Base-by-base conservation (phyloP, 371 early-diverging fungal species). In the Basidiobolus meristosporus region DNA sequence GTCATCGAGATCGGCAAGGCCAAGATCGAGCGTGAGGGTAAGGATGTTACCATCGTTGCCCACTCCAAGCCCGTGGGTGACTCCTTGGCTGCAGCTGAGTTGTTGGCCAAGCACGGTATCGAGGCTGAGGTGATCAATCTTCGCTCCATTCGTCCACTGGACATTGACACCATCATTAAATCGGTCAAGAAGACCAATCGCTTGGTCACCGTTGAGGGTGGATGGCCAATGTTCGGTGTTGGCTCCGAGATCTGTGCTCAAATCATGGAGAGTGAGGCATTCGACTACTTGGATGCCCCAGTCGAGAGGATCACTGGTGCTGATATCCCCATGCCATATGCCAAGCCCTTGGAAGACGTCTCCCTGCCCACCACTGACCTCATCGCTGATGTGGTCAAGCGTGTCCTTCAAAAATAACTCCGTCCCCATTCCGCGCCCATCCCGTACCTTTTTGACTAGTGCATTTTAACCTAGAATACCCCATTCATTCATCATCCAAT, bases 241-340 rank as follows among this genome's bases (percentile, higher is more conserved):
- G 98, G 98, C 41, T 80, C 87, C 35, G 99, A 99, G 65, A 85
- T 99, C 51, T 72, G 85, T 50, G 95, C 96, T 39, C 83, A 84
- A 60, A 79, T 95, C 50, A 85, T 91, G 82, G 96, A 95, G 68
- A 69, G 71, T 36, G 89, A 93, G 47, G 93, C 82, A 32, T 97
- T 93, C 59, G 88, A 95, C 65, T 69, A 90, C 60, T 68, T 97
- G 40, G 96, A 97, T 69, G 82, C 87, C 32, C 97, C 97, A n/a
- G 76, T 98, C 43, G 57, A 63, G 49, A 84, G 98, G 52, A 72
- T 99, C 36, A 88, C 92, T 42, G 93, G 93, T 57, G 95, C 98
- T 50, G 98, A 98, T 65, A 73, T 93, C 40, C 99, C 98, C 41
- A 98, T 90, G 54, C 98, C 99, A 36, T 99, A 99, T 59, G 93